Percentiles rank a stretch among this genome's conserved stretches.
Evolutionary conservation across 2,329 filamentous ascomycete species (phyloP).

Genomic region (Teratosphaeria epicoccoides): DNA sequence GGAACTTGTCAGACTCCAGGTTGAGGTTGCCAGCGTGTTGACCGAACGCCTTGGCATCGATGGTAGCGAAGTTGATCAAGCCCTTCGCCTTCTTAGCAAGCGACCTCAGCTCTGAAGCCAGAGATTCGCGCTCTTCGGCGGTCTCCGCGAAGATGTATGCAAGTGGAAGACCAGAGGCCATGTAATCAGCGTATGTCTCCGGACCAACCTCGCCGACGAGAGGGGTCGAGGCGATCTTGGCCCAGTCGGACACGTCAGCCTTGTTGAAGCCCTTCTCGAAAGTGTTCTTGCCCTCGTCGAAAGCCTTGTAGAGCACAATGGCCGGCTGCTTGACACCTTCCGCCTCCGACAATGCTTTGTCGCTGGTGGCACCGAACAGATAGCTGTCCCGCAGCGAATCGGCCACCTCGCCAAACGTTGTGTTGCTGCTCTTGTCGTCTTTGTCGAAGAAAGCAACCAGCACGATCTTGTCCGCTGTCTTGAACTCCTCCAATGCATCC

Average conservation of each 20-base stretch:
- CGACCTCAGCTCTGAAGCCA: conserved; percentile 68
- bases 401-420: conserved; percentile 70
- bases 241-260: conserved; percentile 70
- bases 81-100: conserved; percentile 88
- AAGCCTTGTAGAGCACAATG: conserved; percentile 91
- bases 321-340: conserved; percentile 82
- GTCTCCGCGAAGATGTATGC: conserved; percentile 97
- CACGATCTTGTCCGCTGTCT: conserved; percentile 94
- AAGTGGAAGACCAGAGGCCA: conserved; percentile 81
- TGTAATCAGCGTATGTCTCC: conserved; percentile 93
- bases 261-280: conserved; percentile 73
- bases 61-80: conserved; percentile 93
- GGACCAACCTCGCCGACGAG: conserved; percentile 93
- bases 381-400: conserved; percentile 73
- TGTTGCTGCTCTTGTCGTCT: conserved; percentile 73
- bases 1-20: conserved; percentile 90
- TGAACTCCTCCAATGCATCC: conserved; percentile 86
- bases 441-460: conserved; percentile 76
- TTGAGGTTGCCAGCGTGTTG: conserved; percentile 95
- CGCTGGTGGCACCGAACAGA: conserved; percentile 81
- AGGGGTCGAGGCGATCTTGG: conserved; percentile 74
- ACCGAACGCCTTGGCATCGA: conserved; percentile 88
- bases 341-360: conserved; percentile 72
- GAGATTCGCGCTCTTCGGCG: conserved; percentile 71
- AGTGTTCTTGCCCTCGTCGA: conserved; percentile 88